Percentiles rank a stretch among this genome's conserved stretches.
These are phyloP conservation scores for Jatropha curcas DNA, from an alignment of 345 rosid genomes.

Conservation along the genomic window DNA sequence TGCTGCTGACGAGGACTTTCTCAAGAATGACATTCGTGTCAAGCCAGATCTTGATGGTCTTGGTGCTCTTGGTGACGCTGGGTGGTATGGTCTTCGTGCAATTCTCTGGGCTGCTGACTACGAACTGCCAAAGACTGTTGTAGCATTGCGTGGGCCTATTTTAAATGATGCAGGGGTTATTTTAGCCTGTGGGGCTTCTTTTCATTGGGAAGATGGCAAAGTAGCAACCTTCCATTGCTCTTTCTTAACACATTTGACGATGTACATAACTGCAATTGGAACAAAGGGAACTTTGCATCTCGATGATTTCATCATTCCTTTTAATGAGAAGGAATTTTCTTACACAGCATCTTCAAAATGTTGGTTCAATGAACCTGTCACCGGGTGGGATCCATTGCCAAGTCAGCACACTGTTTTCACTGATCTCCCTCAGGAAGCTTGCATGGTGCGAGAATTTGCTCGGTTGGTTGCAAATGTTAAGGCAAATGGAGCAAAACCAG, in stretches of 20 bases:
- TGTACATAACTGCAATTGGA: constrained; percentile 69
- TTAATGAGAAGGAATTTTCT: constrained; percentile 56
- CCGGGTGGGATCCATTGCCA: constrained; percentile 39
- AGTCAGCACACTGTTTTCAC: constrained; percentile 47
- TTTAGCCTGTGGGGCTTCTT: constrained; percentile 67
- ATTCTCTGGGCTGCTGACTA: constrained; percentile 57
- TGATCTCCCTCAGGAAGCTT: constrained; percentile 72
- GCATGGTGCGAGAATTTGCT: constrained; percentile 80
- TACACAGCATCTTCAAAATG: constrained; percentile 45
- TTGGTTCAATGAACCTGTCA: constrained; percentile 49
- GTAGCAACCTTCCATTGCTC: constrained; percentile 70
- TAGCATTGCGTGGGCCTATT: constrained; percentile 49
- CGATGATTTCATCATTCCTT: constrained; percentile 69
- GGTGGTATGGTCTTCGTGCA: constrained; percentile 77
- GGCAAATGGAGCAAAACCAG: constrained; percentile 56
- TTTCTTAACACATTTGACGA: constrained; percentile 68
- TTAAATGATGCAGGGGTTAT: constrained; percentile 64
- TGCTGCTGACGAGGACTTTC: constrained; percentile 47
- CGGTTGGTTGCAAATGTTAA: constrained; percentile 54
- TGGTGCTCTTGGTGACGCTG: constrained; percentile 87
- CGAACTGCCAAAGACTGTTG: constrained; percentile 60
- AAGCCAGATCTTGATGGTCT: constrained; percentile 82
- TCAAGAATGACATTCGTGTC: constrained; percentile 68
- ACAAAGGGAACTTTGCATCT: constrained; percentile 62
- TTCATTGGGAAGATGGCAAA: constrained; percentile 66